Evolutionary conservation across 768 basidiomycete species (phyloP).

Genomic region (Gloeopeniophorella convolvens): DNA sequence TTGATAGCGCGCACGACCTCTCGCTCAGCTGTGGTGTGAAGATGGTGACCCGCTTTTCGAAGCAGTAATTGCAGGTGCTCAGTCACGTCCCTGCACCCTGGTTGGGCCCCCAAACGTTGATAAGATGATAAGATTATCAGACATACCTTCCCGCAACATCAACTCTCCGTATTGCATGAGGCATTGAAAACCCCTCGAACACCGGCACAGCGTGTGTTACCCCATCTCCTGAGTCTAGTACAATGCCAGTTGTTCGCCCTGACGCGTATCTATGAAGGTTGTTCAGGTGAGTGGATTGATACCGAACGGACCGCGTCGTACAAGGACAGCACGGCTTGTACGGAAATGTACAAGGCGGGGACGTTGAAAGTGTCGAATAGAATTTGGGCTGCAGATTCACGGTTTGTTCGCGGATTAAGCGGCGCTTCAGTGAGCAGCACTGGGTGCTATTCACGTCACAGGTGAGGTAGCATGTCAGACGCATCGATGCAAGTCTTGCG

Average conservation of each 20-base stretch:
- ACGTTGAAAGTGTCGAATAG: slow-evolving; percentile 99
- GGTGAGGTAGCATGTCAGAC: slow-evolving; percentile 13
- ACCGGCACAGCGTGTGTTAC: slow-evolving; percentile 99
- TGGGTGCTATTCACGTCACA: slow-evolving; percentile 63
- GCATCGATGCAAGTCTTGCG: slow-evolving; percentile 9
- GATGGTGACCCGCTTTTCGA: slow-evolving; percentile 88
- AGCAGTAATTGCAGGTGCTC: slow-evolving; percentile 92
- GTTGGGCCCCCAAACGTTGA: slow-evolving; percentile 5
- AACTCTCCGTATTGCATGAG: slow-evolving; percentile 92
- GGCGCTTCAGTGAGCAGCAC: slow-evolving; percentile 97
- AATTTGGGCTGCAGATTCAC: slow-evolving; percentile 95
- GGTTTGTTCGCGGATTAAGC: slow-evolving; percentile 91
- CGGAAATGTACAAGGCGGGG: slow-evolving; percentile 91
- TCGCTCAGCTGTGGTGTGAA: slow-evolving; percentile 95
- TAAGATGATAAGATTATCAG: background rate
- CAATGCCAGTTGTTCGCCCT: slow-evolving; percentile 97
- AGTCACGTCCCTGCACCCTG: slow-evolving; percentile 74
- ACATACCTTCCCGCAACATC: slow-evolving; percentile 91
- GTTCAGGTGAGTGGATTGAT: background rate
- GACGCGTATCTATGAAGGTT: slow-evolving; percentile 76
- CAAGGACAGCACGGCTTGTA: slow-evolving; percentile 96
- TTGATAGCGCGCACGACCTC: slow-evolving; percentile 97
- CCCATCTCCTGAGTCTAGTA: slow-evolving; percentile 96
- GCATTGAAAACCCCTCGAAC: slow-evolving; percentile 99
- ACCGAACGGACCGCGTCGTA: slow-evolving; percentile 34